Evolutionary conservation across 768 basidiomycete species (phyloP), one percentile per base, ranked within the genome.

Genomic region (Crepidotus variabilis): DNA sequence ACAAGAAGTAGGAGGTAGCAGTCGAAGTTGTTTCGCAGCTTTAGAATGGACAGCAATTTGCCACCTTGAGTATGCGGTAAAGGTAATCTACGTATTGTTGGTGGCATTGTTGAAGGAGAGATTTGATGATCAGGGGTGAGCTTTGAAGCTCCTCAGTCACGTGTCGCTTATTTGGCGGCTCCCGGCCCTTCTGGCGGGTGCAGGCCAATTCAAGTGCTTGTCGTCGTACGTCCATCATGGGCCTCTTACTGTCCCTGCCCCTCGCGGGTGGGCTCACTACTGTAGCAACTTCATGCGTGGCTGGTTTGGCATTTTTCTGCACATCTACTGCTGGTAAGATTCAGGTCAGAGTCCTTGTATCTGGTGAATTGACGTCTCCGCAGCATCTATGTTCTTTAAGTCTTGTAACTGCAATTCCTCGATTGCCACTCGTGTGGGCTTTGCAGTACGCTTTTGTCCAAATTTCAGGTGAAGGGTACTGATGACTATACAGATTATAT

Each of bases 321-420:
- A 92, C 91, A 7, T 92, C 90, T 36, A 91, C 86, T 46, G 90
- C 91, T 64, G 91, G 91, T 86, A 57, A 59, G 79, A 70, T 23
- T 32, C 8, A 28, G 28, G 28, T 39, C 45, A n/a, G 43, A 33
- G 32, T 34, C 8, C 28, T 8, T 49, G 32, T 39, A 51, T 51
- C n/a, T 24, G 48, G 22, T 56, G 60, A 39, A 58, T 55, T 59
- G 46, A 33, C 43, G 52, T 61, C 33, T 47, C 48, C 62, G 64
- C 72, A 86, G 94, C 95, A 2, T 94, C 92, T 34, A 94, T 96
- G 84, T 92, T 97, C 76, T 94, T 87, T 82, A 98, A 97, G 78
- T 94, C 91, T 32, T 99, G 96, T 73, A 98, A 98, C 69, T 99
- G 97, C 75, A 98, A 98, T 69, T 96, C 94, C 8, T 96, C 94